These are phyloP conservation scores for Gossypium rotundifolium DNA, from an alignment of 345 rosid species.

Conservation along the genomic window DNA sequence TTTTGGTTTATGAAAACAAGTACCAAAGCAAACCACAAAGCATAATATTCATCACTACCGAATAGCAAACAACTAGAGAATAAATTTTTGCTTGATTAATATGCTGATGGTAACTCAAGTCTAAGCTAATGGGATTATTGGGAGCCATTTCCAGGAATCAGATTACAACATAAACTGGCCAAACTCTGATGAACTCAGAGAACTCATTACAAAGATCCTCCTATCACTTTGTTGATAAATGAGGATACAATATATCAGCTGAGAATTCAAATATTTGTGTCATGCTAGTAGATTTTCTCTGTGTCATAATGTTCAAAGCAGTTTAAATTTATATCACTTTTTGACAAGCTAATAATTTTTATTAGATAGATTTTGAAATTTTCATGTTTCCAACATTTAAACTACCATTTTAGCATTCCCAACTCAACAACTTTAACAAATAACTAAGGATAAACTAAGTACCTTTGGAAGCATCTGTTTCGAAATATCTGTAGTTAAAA, in stretches of 20 bases:
- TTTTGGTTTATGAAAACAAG: background rate
- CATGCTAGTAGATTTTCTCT: no score
- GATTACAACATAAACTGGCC: background rate
- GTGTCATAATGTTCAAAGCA: no score
- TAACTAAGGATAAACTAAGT: background rate
- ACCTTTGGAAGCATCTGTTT: constrained; percentile 89
- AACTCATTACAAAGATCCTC: background rate
- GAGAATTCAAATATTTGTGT: no score
- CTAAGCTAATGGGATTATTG: background rate
- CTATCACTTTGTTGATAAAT: background rate
- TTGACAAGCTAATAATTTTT: background rate
- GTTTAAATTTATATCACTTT: background rate
- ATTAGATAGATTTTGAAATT: background rate
- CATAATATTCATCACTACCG: background rate
- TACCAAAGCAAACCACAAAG: background rate
- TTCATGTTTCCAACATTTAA: background rate
- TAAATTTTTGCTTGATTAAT: background rate
- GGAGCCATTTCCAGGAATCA: background rate
- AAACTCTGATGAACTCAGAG: background rate
- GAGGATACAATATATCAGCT: background rate
- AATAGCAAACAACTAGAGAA: background rate
- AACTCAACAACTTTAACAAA: background rate
- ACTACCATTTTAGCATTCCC: background rate
- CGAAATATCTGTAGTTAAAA: constrained; percentile 75
- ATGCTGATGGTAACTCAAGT: background rate